Base-by-base conservation (phyloP, 2,329 filamentous ascomycete species). In the Aspergillus transmontanensis region DNA sequence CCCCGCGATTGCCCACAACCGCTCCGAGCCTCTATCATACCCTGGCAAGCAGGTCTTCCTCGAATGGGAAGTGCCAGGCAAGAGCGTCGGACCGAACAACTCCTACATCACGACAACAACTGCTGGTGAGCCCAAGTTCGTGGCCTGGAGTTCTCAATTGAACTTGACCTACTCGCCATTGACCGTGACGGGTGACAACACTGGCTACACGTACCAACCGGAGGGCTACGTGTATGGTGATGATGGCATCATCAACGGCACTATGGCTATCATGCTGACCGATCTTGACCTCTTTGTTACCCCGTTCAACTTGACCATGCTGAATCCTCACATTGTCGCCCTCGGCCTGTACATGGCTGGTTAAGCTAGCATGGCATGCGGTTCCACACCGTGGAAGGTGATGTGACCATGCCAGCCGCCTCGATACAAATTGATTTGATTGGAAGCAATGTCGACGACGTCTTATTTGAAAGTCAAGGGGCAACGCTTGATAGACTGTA, bases 121-220 rank as follows among this genome's bases (percentile, higher is more conserved):
- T 4, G 60, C 63, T 6, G 60, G 60, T 12, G 10, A 45, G 16
- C 60, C 63, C 7, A 60, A 32, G 36, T 65, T 54, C 3, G 63
- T 65, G 10, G 60, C n/a, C 4, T 65, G 60, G 63, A 60, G 60
- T 34, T 62, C 39, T 34, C 60, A 65, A 57, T 21, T 65, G 9
- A 62, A 59, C 59, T 32, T 65, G 23, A 65, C 60, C 6, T 65
- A 62, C 57, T 60, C 63, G 6, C 57, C 57, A 2, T 45, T 65
- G 57, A 65, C 34, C 12, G 39, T 62, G 16, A 65, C 63, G 7
- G 63, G 60, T 16, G 26, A 54, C 6, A 46, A 62, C 12, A 14
- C 10, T 10, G 63, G 63, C 10, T 62, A 56, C 32, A 62, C 59
- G 14, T 46, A 36, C 12, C 63, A 62, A 45, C 63, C 63, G 12